Conservation (phyloP, 2,329 filamentous ascomycete species). For the Lecanicillium sp. region DNA sequence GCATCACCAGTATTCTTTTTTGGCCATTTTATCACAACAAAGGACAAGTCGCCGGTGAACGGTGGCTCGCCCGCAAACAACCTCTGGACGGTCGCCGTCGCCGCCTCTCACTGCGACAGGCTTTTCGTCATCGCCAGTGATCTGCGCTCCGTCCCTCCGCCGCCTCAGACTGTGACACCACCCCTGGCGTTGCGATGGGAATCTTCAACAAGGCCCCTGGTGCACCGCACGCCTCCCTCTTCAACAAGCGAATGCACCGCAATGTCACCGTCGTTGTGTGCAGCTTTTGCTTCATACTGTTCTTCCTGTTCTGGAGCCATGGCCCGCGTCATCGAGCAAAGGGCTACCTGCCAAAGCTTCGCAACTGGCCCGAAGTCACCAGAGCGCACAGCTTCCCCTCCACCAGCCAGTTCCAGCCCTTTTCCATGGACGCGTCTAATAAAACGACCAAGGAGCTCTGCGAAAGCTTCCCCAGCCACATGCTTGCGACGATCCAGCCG, state of each 20-base stretch:
- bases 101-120: too few species aligned
- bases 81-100: too few species aligned
- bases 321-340: slow-evolving; percentile 16
- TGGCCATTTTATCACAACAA: too few species aligned
- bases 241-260: neutral
- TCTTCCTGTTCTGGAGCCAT: slow-evolving; percentile 9
- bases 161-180: too few species aligned
- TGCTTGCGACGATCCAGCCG: slow-evolving; percentile 18
- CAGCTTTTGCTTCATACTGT: neutral
- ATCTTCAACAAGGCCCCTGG: too few species aligned
- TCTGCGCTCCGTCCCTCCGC: too few species aligned
- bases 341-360: neutral
- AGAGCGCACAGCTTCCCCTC: neutral
- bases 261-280: neutral
- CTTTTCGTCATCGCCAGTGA: too few species aligned
- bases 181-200: too few species aligned
- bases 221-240: too few species aligned
- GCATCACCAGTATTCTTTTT: too few species aligned
- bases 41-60: too few species aligned
- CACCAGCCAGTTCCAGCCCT: slow-evolving; percentile 16
- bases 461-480: slow-evolving; percentile 17
- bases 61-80: too few species aligned
- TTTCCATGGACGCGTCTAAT: slow-evolving; percentile 11
- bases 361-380: neutral
- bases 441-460: slow-evolving; percentile 16